Base-by-base conservation (phyloP, 2,329 filamentous ascomycete genomes). In the Ilyonectria sp. region DNA sequence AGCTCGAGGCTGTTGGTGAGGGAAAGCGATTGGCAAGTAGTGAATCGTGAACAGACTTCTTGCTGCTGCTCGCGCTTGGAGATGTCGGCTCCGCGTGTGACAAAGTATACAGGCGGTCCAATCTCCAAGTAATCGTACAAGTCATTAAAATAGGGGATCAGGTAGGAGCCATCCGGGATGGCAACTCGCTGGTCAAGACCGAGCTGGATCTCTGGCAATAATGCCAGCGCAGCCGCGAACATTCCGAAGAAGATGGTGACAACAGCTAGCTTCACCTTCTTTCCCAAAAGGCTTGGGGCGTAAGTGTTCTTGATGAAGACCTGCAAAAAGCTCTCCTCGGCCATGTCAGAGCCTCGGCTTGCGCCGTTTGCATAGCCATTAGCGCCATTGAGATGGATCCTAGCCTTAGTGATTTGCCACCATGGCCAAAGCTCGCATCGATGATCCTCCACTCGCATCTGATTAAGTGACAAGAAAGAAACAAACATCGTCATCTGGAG, bases 401-500 rank as follows among this genome's bases (percentile, higher is more conserved):
- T 86, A 2, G 93, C 93, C 63, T 91, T 90, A 77, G 90, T 92
- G 65, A 98, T 89, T 61, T 92, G 93, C 68, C 97, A 84, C 82
- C 93, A 99, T 5, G 96, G 97, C 78, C 98, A 91, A 77, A 97
- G 96, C 80, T 99, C 96, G 54, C 94, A 94, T 29, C 95, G 91
- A 61, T 93, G 90, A 73, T 93, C 92, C 78, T 99, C 95, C 1
- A 97, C 95, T 9, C 97, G 90, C 78, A 91, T 89, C 82, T 99
- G 96, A 77, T 99, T 99, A 65, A 97, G 87, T 2, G 95, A 91
- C 8, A 99, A 86, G 3, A 98, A 92, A 1, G 97, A 95, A 44
- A 98, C 89, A 77, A 99, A 99, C 90, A 98, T 95, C 1, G 97
- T 99, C 72, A 98, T 92, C 80, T 99, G 96, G 6, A 99, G 85